A percentile compares a stretch with the other conserved stretches of the same genome.
Evolutionary conservation across 108 stramenopile species (phyloP).

Genomic region (Cylindrotheca fusiformis): DNA sequence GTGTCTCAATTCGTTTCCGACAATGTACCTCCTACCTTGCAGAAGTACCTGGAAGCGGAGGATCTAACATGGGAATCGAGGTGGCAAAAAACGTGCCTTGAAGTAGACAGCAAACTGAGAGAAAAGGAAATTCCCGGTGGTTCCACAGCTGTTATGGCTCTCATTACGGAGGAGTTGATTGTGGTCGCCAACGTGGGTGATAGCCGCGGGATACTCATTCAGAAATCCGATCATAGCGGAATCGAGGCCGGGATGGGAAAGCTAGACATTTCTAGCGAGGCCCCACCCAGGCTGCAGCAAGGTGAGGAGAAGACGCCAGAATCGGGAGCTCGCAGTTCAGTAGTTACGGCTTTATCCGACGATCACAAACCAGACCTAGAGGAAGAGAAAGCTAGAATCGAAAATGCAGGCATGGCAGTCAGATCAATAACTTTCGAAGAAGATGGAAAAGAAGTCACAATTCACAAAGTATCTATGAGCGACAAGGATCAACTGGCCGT

Average conservation of each 20-base stretch:
- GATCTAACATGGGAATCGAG: conserved; percentile 19
- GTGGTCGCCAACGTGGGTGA: conserved; percentile 91
- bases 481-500: conserved; percentile 65
- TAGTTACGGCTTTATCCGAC: conserved; percentile 48
- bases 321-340: not conserved
- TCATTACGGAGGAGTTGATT: conserved; percentile 53
- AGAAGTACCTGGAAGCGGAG: conserved; percentile 10
- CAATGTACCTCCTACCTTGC: conserved; percentile 32
- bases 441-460: conserved; percentile 28
- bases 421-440: conserved; percentile 36
- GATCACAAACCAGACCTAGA: conserved; percentile 94
- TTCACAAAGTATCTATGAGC: conserved; percentile 36
- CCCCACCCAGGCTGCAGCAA: not conserved
- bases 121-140: conserved; percentile 44
- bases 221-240: conserved; percentile 16
- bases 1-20: conserved; percentile 57
- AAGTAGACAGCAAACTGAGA: conserved; percentile 56
- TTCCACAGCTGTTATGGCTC: conserved; percentile 76
- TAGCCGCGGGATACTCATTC: conserved; percentile 78
- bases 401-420: conserved; percentile 70
- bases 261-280: conserved; percentile 5
- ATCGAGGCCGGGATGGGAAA: conserved; percentile 12
- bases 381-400: conserved; percentile 71
- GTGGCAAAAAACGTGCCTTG: conserved; percentile 32
- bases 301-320: not conserved